Evolutionary conservation across 352 stramenopile species (phyloP), one percentile per base, ranked within the genome.

Genomic region (Pythium coloratum): DNA sequence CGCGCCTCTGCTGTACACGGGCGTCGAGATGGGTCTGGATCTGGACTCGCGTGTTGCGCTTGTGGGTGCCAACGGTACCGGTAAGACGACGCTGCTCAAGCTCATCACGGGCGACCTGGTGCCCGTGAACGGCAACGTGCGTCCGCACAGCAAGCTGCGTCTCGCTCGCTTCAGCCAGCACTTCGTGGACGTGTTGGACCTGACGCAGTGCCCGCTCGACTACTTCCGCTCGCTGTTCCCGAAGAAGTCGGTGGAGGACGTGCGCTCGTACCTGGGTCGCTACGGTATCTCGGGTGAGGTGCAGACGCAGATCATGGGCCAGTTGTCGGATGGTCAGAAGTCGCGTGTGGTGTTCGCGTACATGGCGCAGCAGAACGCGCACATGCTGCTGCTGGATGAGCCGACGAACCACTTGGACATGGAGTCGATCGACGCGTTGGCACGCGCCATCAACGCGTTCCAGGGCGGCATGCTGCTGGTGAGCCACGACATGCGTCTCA

Each of bases 401-500:
- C 89, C 89, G 66, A 96, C 89, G 71, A 96, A 96, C 66, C 88
- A 96, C 75, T 84, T 97, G 71, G 89, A 97, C 67, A 96, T 96
- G 86, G 95, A 99, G 77, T 93, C 90, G 59, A 99, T 99, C 72
- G 97, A 99, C 80, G 94, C 96, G 20, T 79, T 99, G 36, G 97
- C 97, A 20, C 94, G 97, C 36, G 97, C 97, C 20, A 98, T 99
- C 66, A 99, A 99, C 80, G 87, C 98, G 57, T 99, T 99, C 78
- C 75, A 94, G 65, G 97, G 97, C 69, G 97, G 97, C 40, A 94
- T 99, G 79, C 84, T 99, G 14, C 84, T 99, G 44, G 97, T 99
- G 38, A 98, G 89, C 62, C 97, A 99, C 89, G 97, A 99, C 90
- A 99, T 99, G 96, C 89, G 97, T 57, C 84, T 99, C 57, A 98